Conservation (phyloP, 495 filamentous ascomycete genomes). For the Evernia prunastri region DNA sequence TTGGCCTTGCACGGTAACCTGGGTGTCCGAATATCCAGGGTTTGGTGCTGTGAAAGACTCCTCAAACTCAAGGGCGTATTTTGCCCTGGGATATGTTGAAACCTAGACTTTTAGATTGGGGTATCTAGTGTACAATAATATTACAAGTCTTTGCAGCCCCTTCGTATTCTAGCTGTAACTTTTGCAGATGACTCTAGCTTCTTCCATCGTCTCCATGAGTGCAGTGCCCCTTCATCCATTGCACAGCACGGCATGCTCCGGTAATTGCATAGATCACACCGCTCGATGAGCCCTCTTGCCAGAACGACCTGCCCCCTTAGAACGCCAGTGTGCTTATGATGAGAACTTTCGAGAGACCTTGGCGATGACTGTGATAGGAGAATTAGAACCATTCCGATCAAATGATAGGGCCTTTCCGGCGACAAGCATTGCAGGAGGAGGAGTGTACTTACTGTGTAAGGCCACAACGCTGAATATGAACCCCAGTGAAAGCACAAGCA, state of each 20-base stretch:
- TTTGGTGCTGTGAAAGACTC: too few relatives aligned
- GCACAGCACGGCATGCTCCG: not conserved
- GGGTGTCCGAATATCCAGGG: too few relatives aligned
- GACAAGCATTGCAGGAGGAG: not conserved
- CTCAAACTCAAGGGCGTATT: not conserved
- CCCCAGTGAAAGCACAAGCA: constrained; percentile 85
- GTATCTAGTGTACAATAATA: constrained; percentile 9
- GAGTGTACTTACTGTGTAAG: constrained; percentile 71
- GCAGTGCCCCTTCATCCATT: not conserved
- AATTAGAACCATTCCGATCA: not conserved
- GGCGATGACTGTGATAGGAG: constrained; percentile 66
- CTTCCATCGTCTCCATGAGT: not conserved
- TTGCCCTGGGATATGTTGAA: not conserved
- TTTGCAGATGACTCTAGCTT: not conserved
- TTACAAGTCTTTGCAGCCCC: constrained; percentile 3
- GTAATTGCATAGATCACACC: not conserved
- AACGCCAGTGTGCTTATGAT: constrained; percentile 25
- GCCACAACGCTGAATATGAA: constrained; percentile 99
- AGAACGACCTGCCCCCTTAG: not conserved
- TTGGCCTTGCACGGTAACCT: too few relatives aligned
- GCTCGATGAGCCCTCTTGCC: not conserved
- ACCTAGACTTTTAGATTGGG: not conserved
- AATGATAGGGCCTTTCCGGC: not conserved
- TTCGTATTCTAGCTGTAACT: not conserved
- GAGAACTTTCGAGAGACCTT: constrained; percentile 93